Evolutionary conservation across 495 filamentous ascomycete species (phyloP).

Genomic region (Coniosporium apollinis): DNA sequence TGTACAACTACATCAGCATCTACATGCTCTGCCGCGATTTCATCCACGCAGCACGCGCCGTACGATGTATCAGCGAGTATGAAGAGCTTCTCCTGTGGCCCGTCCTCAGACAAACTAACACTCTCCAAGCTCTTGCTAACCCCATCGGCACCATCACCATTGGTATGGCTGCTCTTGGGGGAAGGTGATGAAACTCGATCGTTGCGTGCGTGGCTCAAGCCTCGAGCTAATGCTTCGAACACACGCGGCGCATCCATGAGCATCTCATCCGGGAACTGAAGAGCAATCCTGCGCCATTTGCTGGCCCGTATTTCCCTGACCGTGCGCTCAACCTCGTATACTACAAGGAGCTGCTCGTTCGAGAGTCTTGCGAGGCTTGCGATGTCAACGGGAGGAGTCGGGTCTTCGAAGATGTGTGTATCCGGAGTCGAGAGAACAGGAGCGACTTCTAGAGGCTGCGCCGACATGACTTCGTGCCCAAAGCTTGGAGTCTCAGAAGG

Average conservation of each 20-base stretch:
- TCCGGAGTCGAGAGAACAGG: slow-evolving; percentile 84
- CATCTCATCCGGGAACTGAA: slow-evolving; percentile 93
- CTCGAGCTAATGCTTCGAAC: slow-evolving; percentile 45
- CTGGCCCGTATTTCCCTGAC: slow-evolving; percentile 52
- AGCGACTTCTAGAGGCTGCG: too few relatives aligned
- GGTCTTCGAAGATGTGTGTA: slow-evolving; percentile 56
- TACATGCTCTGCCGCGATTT: slow-evolving; percentile 89
- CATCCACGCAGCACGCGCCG: slow-evolving; percentile 91
- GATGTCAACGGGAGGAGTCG: slow-evolving; percentile 21
- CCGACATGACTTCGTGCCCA: too few relatives aligned
- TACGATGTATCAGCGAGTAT: slow-evolving; percentile 95
- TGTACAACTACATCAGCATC: slow-evolving; percentile 85
- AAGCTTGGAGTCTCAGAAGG: too few relatives aligned
- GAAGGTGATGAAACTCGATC: background rate
- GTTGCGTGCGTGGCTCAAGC: slow-evolving; percentile 29
- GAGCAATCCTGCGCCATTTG: slow-evolving; percentile 58
- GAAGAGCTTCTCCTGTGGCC: slow-evolving; percentile 40
- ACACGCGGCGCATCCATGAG: slow-evolving; percentile 71
- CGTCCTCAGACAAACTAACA: slow-evolving; percentile 4
- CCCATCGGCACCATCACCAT: slow-evolving; percentile 6
- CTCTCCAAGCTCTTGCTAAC: slow-evolving; percentile 15
- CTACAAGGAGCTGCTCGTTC: slow-evolving; percentile 54
- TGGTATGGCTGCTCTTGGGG: background rate
- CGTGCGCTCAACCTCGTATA: slow-evolving; percentile 79
- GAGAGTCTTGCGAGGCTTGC: slow-evolving; percentile 23